Evolutionary conservation across 805 yeast species (phyloP).

Genomic region (Candida chauliodis): DNA sequence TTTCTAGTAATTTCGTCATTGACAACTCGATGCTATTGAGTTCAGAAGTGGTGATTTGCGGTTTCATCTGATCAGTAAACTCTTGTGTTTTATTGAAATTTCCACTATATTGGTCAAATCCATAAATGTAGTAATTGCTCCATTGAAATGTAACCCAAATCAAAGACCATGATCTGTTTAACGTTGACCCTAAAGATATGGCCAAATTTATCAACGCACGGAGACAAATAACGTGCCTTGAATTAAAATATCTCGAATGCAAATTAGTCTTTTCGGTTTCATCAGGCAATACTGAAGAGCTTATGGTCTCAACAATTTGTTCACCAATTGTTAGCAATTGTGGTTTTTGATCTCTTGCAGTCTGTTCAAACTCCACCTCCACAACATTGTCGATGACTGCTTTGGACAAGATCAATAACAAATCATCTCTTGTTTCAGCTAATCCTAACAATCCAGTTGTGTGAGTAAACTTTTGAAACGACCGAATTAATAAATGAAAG

Average conservation of each 20-base stretch:
- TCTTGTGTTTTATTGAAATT: constrained; percentile 28
- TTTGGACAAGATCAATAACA: constrained; percentile 25
- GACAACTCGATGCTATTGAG: constrained; percentile 51
- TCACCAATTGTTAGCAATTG: constrained; percentile 46
- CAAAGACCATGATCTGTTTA: constrained; percentile 64
- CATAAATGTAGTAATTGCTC: constrained; percentile 69
- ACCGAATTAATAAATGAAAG: constrained; percentile 63
- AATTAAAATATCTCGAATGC: constrained; percentile 38
- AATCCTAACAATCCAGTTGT: constrained; percentile 74
- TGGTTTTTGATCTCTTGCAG: constrained; percentile 26
- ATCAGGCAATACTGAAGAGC: constrained; percentile 32
- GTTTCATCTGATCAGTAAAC: constrained; percentile 17
- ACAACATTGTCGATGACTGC: constrained; percentile 16
- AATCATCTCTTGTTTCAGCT: constrained; percentile 51
- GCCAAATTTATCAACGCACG: constrained; percentile 78
- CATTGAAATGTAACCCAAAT: constrained; percentile 66
- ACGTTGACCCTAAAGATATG: constrained; percentile 72
- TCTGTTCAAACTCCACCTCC: background rate
- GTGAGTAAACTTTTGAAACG: constrained; percentile 79
- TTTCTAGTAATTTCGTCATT: constrained; percentile 57
- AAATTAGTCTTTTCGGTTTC: background rate
- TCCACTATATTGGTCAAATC: constrained; percentile 39
- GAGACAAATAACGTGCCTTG: constrained; percentile 71
- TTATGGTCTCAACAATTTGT: constrained; percentile 49
- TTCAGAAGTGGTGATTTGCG: constrained; percentile 45